Evolutionary conservation across 208 protist genomes (phyloP), one percentile per base, ranked within the genome.

Genomic region (Leptomonas pyrrhocoris): DNA sequence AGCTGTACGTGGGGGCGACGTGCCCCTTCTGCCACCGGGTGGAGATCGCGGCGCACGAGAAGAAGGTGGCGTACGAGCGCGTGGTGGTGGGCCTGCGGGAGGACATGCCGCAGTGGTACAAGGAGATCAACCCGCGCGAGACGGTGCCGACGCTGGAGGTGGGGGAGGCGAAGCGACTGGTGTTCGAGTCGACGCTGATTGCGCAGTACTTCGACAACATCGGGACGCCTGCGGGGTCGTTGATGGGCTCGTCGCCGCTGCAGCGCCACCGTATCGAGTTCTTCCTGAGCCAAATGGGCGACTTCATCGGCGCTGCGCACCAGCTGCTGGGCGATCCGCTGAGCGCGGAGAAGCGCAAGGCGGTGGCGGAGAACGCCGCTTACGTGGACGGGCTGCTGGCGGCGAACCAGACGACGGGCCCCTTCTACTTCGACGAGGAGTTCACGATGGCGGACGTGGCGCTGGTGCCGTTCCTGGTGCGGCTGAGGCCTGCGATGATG

Each of bases 11-110:
- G 27, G 77, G 62, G 23, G 63, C 57, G 31, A 38, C 71, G 2
- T 95, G 87, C 73, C 90, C 90, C 4, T 95, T 79, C 74, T 88
- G 77, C 63, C 83, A 95, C 45, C 84, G 83, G 40, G 86, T 81
- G 38, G 65, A 74, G 76, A 91, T 95, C 30, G 77, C 73, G 7
- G 76, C 77, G 28, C 74, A 53, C 15, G 89, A 92, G 75, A 90
- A 88, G 74, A 21, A 79, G 45, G 34, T 90, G 16, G 23, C 50
- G 28, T 73, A 80, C 63, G 89, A 94, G 69, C 56, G 69, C 25
- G 77, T 91, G 21, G 49, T 80, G 27, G 65, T 93, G 36, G 73
- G 70, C 18, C 64, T 92, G 25, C 36, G 49, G 25, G 74, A 74
- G 28, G 77, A 80, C 46, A 88, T 89, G 79, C 89, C 89, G 31